phyloP scores from a whole-genome alignment of 2,329 filamentous ascomycete species.

The Aschersonia sp. region DNA sequence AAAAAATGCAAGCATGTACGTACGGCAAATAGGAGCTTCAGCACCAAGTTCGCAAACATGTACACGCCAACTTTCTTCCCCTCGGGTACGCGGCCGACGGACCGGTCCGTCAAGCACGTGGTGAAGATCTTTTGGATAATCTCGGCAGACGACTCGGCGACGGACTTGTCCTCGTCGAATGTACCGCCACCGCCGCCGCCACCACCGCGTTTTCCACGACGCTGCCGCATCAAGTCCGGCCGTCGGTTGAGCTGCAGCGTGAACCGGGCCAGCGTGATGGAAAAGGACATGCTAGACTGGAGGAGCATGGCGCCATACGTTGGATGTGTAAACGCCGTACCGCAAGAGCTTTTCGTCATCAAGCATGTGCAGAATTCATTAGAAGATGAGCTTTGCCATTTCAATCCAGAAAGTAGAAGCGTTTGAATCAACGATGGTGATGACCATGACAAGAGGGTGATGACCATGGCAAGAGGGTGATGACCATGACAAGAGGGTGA shows the following conservation, averaged over 20 bases:
- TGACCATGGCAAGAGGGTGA: no score
- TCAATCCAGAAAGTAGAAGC: no score
- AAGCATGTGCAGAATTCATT: no score
- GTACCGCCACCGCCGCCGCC: no score
- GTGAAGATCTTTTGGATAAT: conserved; percentile 84
- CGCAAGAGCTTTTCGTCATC: conserved; percentile 47
- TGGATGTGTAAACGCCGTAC: conserved; percentile 66
- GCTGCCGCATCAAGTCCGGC: conserved; percentile 53
- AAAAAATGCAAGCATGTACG: conserved; percentile 8
- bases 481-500: no score
- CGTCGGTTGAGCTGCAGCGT: conserved; percentile 73
- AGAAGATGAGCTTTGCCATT: no score
- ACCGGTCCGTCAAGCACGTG: conserved; percentile 72
- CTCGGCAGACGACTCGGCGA: conserved; percentile 79
- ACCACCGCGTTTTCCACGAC: no score
- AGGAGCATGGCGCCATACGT: conserved; percentile 70
- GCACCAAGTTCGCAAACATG: conserved; percentile 76
- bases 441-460: no score
- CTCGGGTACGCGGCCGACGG: conserved; percentile 53
- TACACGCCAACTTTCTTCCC: conserved; percentile 84
- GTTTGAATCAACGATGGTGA: no score
- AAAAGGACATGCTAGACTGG: conserved; percentile 69
- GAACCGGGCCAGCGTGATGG: conserved; percentile 63
- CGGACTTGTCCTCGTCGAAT: conserved; percentile 46
- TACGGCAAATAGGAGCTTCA: conserved; percentile 77